phyloP scores from a whole-genome alignment of 2,329 filamentous ascomycete species.

The Aspergillus awamori region DNA sequence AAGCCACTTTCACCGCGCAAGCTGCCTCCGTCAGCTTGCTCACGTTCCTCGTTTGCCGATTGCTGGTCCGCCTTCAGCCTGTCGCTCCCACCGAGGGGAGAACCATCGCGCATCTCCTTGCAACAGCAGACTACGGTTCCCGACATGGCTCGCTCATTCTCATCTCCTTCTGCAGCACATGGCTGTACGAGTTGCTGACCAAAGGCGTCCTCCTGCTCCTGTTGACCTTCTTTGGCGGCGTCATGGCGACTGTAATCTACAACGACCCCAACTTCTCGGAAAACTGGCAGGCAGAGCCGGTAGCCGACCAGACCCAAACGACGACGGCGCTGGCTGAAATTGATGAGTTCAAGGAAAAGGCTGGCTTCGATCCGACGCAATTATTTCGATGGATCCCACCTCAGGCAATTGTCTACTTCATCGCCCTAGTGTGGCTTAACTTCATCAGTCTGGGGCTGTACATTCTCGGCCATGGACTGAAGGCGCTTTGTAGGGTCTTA shows the following conservation, averaged over 20 bases:
- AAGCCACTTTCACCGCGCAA: slow-evolving; percentile 11
- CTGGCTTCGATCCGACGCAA: slow-evolving; percentile 9
- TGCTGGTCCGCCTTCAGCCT: slow-evolving; percentile 12
- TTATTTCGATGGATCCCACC: slow-evolving; percentile 19
- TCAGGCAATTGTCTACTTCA: slow-evolving; percentile 15
- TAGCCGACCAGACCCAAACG: neutral
- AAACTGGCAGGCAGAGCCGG: too few relatives aligned
- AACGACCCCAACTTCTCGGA: slow-evolving; percentile 6
- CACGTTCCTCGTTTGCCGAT: slow-evolving; percentile 22
- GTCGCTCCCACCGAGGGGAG: neutral
- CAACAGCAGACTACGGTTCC: slow-evolving; percentile 16
- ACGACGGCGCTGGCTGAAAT: slow-evolving; percentile 7
- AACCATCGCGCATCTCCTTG: slow-evolving; percentile 19
- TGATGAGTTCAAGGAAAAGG: slow-evolving; percentile 11
- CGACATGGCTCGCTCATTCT: slow-evolving; percentile 11
- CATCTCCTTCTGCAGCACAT: slow-evolving; percentile 13
- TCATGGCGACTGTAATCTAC: slow-evolving; percentile 13
- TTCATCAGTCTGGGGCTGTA: slow-evolving; percentile 19
- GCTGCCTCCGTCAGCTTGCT: slow-evolving; percentile 22
- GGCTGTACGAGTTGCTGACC: slow-evolving; percentile 15
- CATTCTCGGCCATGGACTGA: slow-evolving; percentile 16
- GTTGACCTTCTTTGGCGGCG: slow-evolving; percentile 17
- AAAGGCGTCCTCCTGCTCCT: slow-evolving; percentile 16
- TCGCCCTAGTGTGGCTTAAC: slow-evolving; percentile 18
- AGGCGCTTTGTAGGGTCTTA: slow-evolving; percentile 5